These are phyloP conservation scores for Saitozyma podzolica DNA, from an alignment of 768 basidiomycete species.

Conservation along the genomic window DNA sequence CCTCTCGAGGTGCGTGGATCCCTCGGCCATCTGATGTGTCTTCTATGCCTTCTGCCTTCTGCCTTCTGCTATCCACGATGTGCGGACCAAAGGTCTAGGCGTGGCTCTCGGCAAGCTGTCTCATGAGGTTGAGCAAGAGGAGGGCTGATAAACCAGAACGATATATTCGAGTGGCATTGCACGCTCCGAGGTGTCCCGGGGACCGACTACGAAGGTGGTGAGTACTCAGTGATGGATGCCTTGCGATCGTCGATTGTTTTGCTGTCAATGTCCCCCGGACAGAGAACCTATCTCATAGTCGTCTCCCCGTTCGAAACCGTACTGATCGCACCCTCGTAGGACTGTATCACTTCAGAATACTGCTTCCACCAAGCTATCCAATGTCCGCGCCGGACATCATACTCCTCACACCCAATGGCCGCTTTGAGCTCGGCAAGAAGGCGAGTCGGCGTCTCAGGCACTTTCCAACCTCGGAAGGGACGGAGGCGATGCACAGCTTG, in stretches of 20 bases:
- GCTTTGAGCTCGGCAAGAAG: slow-evolving; percentile 95
- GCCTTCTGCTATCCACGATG: no score
- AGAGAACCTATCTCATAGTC: neutral
- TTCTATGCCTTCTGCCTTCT: neutral
- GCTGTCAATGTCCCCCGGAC: neutral
- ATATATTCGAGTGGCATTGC: slow-evolving; percentile 84
- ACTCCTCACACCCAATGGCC: slow-evolving; percentile 94
- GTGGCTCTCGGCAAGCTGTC: no score
- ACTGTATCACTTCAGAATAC: slow-evolving; percentile 90
- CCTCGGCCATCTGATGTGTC: neutral
- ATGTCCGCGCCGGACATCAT: slow-evolving; percentile 94
- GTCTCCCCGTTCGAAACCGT: neutral
- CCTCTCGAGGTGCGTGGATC: slow-evolving; percentile 66
- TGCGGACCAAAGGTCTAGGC: no score
- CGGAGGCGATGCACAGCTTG: no score
- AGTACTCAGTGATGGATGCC: slow-evolving; percentile 6
- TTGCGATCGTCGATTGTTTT: neutral
- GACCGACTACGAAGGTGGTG: slow-evolving; percentile 87
- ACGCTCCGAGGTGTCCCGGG: slow-evolving; percentile 85
- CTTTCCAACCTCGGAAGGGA: slow-evolving; percentile 10
- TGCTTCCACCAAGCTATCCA: slow-evolving; percentile 90
- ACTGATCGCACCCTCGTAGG: slow-evolving; percentile 24
- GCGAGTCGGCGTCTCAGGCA: slow-evolving; percentile 55
- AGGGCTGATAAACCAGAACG: slow-evolving; percentile 17
- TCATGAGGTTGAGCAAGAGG: slow-evolving; percentile 2